Conservation (phyloP, 352 stramenopile genomes). For the Blastocystis sp. region DNA sequence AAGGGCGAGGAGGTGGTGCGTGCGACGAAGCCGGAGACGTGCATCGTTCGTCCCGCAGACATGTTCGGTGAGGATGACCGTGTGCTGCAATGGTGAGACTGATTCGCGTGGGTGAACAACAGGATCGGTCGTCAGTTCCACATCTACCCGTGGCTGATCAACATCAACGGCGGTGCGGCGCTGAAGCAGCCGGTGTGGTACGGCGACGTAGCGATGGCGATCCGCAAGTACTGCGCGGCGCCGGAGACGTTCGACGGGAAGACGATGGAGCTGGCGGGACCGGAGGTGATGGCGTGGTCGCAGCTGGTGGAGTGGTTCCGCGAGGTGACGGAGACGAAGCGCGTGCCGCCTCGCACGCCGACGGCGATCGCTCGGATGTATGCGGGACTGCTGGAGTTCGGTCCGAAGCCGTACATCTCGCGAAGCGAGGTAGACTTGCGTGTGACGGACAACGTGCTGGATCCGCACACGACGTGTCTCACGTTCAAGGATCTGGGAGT, state of each 20-base stretch:
- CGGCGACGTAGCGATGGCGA: neutral
- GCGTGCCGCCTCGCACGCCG: no score
- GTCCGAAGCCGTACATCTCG: slow-evolving; percentile 4
- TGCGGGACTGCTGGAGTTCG: slow-evolving; percentile 64
- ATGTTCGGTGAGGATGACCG: no score
- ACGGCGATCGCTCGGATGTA: slow-evolving; percentile 77
- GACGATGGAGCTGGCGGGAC: slow-evolving; percentile 82
- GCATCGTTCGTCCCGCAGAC: slow-evolving; percentile 82
- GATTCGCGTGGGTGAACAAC: slow-evolving; percentile 62
- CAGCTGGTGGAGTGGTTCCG: slow-evolving; percentile 70
- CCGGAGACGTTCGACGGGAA: neutral
- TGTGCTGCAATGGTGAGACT: no score
- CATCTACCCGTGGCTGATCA: slow-evolving; percentile 66
- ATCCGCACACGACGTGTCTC: neutral
- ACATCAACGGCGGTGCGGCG: slow-evolving; percentile 65
- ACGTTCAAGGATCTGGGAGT: neutral
- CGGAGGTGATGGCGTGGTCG: slow-evolving; percentile 86
- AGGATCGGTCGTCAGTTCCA: slow-evolving; percentile 64
- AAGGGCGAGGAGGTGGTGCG: slow-evolving; percentile 64
- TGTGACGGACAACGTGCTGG: slow-evolving; percentile 16
- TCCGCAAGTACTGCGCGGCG: neutral
- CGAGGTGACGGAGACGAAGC: neutral
- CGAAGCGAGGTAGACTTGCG: neutral
- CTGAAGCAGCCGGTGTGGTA: neutral
- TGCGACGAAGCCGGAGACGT: slow-evolving; percentile 81